Evolutionary conservation across 148 eudicot genomes (phyloP).

Genomic region (Rhododendron ferrugineum): DNA sequence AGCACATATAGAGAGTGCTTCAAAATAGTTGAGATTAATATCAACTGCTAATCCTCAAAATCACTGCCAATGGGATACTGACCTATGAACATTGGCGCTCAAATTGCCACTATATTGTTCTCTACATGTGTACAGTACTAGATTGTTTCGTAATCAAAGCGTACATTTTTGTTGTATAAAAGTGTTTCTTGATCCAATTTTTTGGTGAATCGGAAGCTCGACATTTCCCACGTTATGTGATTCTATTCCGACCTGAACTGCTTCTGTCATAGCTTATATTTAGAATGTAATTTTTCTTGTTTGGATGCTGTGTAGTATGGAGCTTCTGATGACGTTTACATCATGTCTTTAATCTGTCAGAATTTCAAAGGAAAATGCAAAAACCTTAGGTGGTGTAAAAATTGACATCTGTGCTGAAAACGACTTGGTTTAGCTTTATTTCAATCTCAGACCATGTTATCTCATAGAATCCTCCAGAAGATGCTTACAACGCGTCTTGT

Average conservation of each 20-base stretch:
- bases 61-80: neutral
- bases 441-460: neutral
- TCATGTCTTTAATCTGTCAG: neutral
- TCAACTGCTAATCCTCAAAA: neutral
- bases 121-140: neutral
- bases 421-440: neutral
- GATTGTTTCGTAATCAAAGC: neutral
- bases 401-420: neutral
- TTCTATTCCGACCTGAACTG: neutral
- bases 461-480: neutral
- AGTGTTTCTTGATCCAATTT: neutral
- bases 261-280: neutral
- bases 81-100: neutral
- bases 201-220: neutral
- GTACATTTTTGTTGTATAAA: neutral
- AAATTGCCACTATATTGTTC: neutral
- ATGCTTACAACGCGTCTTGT: constrained; percentile 25
- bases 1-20: neutral
- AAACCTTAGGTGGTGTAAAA: neutral
- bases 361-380: neutral
- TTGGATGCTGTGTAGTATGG: neutral
- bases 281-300: neutral
- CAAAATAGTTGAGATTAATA: neutral
- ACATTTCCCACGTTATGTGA: neutral
- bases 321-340: neutral